Conservation (phyloP, 805 yeast species). For the Candida alai region DNA sequence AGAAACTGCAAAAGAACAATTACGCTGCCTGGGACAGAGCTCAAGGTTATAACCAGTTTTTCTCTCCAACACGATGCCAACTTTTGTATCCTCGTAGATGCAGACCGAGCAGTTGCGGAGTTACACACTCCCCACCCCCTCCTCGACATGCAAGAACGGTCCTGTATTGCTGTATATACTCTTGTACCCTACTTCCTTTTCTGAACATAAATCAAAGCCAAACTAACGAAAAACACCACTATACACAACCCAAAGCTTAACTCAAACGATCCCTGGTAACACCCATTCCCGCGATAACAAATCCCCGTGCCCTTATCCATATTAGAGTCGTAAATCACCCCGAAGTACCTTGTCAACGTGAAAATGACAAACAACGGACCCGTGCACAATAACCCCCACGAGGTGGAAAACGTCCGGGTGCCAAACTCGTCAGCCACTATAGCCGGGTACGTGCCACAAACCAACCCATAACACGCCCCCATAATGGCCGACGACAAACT, state of each 20-base stretch:
- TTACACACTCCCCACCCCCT: too few relatives aligned
- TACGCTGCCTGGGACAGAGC: too few relatives aligned
- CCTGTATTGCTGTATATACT: too few relatives aligned
- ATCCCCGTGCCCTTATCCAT: constrained; percentile 36
- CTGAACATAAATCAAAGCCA: constrained; percentile 24
- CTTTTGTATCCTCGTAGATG: too few relatives aligned
- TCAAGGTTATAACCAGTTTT: too few relatives aligned
- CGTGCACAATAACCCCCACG: constrained; percentile 73
- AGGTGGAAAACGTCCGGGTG: constrained; percentile 60
- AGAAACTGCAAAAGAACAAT: too few relatives aligned
- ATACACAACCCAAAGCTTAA: constrained; percentile 26
- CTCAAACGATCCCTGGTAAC: constrained; percentile 36
- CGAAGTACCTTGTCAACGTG: constrained; percentile 52
- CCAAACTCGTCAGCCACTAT: constrained; percentile 72
- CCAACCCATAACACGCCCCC: constrained; percentile 67
- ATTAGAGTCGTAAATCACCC: constrained; percentile 48
- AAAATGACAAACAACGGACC: constrained; percentile 61
- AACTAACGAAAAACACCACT: constrained; percentile 17
- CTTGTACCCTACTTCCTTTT: background rate
- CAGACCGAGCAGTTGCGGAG: too few relatives aligned
- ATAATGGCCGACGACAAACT: constrained; percentile 49
- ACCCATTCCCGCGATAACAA: constrained; percentile 34
- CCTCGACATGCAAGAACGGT: too few relatives aligned
- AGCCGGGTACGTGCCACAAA: constrained; percentile 74
- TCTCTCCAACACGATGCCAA: too few relatives aligned